Evolutionary conservation across 2,329 filamentous ascomycete species (phyloP), one percentile per base, ranked within the genome.

Genomic region (Emericellopsis atlantica): DNA sequence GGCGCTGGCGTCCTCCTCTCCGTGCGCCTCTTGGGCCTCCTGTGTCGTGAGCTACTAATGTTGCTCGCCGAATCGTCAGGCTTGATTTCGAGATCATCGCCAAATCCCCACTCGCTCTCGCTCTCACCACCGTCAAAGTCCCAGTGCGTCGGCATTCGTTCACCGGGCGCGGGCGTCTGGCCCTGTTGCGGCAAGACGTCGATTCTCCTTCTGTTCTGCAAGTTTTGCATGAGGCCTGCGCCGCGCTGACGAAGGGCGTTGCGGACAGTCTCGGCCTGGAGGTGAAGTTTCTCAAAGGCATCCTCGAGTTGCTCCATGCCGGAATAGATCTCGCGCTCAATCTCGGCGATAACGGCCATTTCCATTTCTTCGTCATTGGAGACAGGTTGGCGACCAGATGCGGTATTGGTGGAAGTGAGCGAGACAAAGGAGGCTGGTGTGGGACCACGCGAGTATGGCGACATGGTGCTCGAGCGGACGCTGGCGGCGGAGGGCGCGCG

Each of bases 291-390:
- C 63, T 96, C 90, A 51, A 96, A 95, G 0, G 89, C 88, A 54
- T 95, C 87, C 60, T 96, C 90, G 21, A 96, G 73, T 0, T 79
- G 80, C 62, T 96, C 90, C 90, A 96, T 96, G 46, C 89, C 86
- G 29, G 79, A 73, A 61, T 90, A 95, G 43, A 96, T 94, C 54
- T 95, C 87, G 6, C 88, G 79, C 61, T 96, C 90, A 32, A 95
- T 80, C 61, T 95, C 90, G 7, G 87, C 87, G 6, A 95, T 72
- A 1, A 85, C 84, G 1, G 84, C 84, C 52, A 95, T 89, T 58
- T 95, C 90, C 41, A 85, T 86, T 54, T 96, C 90, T 59, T 96
- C 90, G 55, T 95, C 90, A 44, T 94, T 76, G 4, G 88, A 89
- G 4, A 96, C 89, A 3, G 77, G 69, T 34, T 74, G 70, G 12